Percentiles rank a stretch among this genome's conserved stretches.
Evolutionary conservation across 129 eudicot species (phyloP).

Genomic region (Centaurea solstitialis): DNA sequence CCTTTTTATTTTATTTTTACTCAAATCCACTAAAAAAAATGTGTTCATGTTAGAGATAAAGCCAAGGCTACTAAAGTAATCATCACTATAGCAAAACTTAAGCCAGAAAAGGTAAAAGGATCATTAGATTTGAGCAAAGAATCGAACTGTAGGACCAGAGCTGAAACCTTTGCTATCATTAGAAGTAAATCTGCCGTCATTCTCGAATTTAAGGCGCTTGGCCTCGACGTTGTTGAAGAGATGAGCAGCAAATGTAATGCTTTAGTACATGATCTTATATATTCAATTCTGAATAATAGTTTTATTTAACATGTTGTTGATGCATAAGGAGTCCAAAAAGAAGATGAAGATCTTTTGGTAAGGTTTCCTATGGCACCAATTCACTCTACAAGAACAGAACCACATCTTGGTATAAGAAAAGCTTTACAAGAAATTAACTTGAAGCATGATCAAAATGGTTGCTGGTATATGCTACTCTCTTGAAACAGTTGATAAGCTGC

Average conservation of each 20-base stretch:
- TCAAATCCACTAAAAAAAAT: not conserved
- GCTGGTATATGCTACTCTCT: no score
- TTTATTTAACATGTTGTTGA: no score
- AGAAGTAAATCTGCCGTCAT: constrained; percentile 57
- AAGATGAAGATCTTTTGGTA: no score
- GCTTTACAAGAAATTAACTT: no score
- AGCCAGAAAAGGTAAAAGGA: not conserved
- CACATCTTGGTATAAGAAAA: no score
- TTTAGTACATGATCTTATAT: no score
- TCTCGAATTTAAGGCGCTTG: constrained; percentile 78
- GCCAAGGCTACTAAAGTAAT: not conserved
- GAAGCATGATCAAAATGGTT: no score
- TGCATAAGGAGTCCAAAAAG: no score
- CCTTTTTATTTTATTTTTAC: not conserved
- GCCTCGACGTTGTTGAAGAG: constrained; percentile 65
- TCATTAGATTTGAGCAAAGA: not conserved
- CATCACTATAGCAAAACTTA: constrained; percentile 23
- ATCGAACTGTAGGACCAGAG: constrained; percentile 46
- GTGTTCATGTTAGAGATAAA: not conserved
- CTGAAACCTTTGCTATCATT: constrained; percentile 42
- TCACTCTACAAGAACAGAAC: no score
- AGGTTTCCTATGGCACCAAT: no score
- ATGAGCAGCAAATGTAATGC: constrained; percentile 44
- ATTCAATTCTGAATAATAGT: no score
- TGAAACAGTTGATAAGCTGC: no score